Base-by-base conservation (phyloP, 495 filamentous ascomycete species). In the Terfezia boudieri region DNA sequence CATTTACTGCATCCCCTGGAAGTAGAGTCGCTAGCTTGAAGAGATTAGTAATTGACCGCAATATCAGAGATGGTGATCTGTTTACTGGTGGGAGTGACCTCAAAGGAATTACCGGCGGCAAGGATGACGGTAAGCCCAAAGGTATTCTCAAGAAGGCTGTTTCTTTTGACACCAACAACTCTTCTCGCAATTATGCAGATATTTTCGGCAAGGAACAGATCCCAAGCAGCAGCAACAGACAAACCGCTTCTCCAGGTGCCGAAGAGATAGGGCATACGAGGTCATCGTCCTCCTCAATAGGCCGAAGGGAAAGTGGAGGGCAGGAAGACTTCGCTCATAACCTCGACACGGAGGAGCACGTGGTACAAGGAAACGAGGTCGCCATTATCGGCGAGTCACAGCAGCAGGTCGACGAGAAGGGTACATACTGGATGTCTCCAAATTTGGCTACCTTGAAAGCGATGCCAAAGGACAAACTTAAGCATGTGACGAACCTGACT, bases 31-130 rank as follows among this genome's bases (percentile, higher is more conserved):
- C 79, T 36, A 85, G 75, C 63, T 69, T 95, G 61, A 94, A 94
- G 72, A 84, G 82, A 59, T 74, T 98, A 51, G 79, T 86, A 36
- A 94, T 98, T 63, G 85, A 94, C 60, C 82, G 83, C 55, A 82
- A 79, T 58, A 70, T 96, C 64, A 78, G 77, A 36, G 63, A 65
- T 49, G 59, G 61, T 35, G 62, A 65, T 51, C 56, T 65, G 22
- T 65, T 65, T 53, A 59, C 59, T 22, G 61, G 61, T 20, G 59
- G 75, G n/a, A 81, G 76, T 53, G 85, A 90, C 66, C 68, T 92
- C 4, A 74, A 73, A 57, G 71, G 73, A 50, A 72, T 70, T 37
- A 57, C 58, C 41, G 50, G 55, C 2, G 58, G 62, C 9, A 70
- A 73, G 36, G 64, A 66, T 14, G 49, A 20, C 49, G 16, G 49